phyloP scores from a whole-genome alignment of 2,329 filamentous ascomycete genomes.

The Sporothrix brasiliensis region DNA sequence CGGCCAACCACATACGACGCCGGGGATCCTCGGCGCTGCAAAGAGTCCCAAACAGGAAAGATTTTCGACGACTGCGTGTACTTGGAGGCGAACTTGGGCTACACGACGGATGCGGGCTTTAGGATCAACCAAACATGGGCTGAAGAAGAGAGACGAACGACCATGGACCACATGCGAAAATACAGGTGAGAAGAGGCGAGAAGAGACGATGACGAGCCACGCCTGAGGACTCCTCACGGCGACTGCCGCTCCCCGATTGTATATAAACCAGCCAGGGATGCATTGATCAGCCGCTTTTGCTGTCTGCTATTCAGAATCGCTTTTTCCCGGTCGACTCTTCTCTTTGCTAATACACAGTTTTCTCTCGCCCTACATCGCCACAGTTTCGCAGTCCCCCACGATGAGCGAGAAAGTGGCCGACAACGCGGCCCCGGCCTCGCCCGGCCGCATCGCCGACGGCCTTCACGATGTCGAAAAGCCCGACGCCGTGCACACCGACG shows the following conservation, averaged over 20 bases:
- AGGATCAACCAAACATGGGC: too few relatives aligned
- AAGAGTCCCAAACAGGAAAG: slow-evolving; percentile 1
- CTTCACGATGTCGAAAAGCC: slow-evolving; percentile 35
- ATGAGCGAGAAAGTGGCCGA: not conserved
- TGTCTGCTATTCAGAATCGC: not conserved
- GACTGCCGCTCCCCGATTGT: not conserved
- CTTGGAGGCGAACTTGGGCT: not conserved
- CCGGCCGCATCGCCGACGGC: not conserved
- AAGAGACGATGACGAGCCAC: not conserved
- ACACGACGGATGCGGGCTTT: not conserved
- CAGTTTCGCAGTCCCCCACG: not conserved
- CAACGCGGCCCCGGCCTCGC: not conserved
- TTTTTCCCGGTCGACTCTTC: not conserved
- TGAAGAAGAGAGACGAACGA: not conserved
- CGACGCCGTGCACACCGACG: slow-evolving; percentile 55
- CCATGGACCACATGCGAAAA: too few relatives aligned
- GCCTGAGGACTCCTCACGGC: not conserved
- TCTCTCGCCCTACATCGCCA: not conserved
- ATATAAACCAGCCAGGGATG: not conserved
- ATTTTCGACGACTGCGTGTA: not conserved
- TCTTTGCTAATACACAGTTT: not conserved
- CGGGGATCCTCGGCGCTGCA: slow-evolving; percentile 1
- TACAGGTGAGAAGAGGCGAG: not conserved
- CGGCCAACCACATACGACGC: not conserved
- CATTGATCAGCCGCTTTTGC: slow-evolving; percentile 1